Percentiles rank a stretch among this genome's conserved stretches.
Conservation (phyloP, 768 basidiomycete species). For the Podaxis pistillaris region DNA sequence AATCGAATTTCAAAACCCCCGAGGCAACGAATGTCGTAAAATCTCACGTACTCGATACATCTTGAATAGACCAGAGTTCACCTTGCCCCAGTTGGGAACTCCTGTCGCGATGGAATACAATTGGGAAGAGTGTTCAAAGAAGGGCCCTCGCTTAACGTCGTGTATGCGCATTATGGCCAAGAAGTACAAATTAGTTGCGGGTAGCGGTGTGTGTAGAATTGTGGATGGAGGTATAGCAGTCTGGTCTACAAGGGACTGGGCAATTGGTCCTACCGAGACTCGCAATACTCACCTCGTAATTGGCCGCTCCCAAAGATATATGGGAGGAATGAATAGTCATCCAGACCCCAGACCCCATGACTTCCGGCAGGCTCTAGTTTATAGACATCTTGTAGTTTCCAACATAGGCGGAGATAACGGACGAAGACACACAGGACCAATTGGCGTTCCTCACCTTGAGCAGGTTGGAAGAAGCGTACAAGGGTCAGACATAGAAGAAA, state of each 20-base stretch:
- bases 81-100: conserved; percentile 91
- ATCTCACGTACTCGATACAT: conserved; percentile 79
- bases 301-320: conserved; percentile 93
- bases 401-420: conserved; percentile 80
- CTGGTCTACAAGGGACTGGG: conserved; percentile 47
- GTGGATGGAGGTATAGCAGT: conserved; percentile 60
- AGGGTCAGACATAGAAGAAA: conserved; percentile 75
- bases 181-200: conserved; percentile 77
- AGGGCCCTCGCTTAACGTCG: conserved; percentile 82
- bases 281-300: conserved; percentile 57
- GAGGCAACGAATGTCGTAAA: conserved; percentile 3
- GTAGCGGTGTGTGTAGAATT: conserved; percentile 56
- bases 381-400: conserved; percentile 86
- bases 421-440: conserved; percentile 62
- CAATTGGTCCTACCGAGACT: conserved; percentile 12
- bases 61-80: conserved; percentile 86
- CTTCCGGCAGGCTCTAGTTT: conserved; percentile 94
- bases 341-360: conserved; percentile 97
- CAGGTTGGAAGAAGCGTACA: conserved; percentile 59
- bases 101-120: conserved; percentile 82
- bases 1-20: conserved; percentile 6
- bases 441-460: conserved; percentile 58
- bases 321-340: conserved; percentile 86
- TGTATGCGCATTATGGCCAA: conserved; percentile 76
- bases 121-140: conserved; percentile 91